Base-by-base conservation (phyloP, 2,329 filamentous ascomycete genomes). In the Penicillium corylophilum region DNA sequence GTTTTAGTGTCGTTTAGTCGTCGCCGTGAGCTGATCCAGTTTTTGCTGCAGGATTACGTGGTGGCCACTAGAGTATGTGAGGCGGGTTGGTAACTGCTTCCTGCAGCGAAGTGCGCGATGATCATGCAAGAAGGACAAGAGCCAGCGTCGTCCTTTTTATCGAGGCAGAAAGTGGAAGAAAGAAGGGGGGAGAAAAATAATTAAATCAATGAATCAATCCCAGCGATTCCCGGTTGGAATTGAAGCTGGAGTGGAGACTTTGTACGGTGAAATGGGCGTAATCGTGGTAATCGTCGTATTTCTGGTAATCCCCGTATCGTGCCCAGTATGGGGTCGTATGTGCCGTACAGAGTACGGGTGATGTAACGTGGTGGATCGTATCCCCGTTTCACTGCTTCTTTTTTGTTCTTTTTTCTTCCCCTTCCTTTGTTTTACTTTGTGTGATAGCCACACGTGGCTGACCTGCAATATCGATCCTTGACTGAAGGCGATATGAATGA, bases 21-120 rank as follows among this genome's bases (percentile, higher is more conserved):
- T 59, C 22, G 51, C 51, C 22, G 56, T 61, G 62, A 64, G 59
- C 58, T 64, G 58, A 64, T 60, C 59, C 56, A 60, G 55, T 57
- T 41, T 41, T 41, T 63, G 57, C 59, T 71, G 68, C 66, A 67
- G 64, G 58, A 62, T 71, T 70, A 69, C 67, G 66, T 70, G 65
- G 61, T 64, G 59, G 54, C 61, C 63, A 56, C 56, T 62, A 57
- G 47, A 62, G 55, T 60, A 59, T 64, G 55, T 50, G 56, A 54
- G 53, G 59, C 60, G 51, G 53, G 58, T 62, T 31, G 58, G 57
- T 56, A 60, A 55, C 45, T 60, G 55, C 51, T 54, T 38, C 24
- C 51, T 54, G 51, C 54, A 51, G 53, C 50, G 53, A 51, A 51
- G 61, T 56, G 56, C 57, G 52, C 48, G 60, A 60, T 59, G 60